Conservation (phyloP, 2,329 filamentous ascomycete species). For the Verticillium nonalfalfae region DNA sequence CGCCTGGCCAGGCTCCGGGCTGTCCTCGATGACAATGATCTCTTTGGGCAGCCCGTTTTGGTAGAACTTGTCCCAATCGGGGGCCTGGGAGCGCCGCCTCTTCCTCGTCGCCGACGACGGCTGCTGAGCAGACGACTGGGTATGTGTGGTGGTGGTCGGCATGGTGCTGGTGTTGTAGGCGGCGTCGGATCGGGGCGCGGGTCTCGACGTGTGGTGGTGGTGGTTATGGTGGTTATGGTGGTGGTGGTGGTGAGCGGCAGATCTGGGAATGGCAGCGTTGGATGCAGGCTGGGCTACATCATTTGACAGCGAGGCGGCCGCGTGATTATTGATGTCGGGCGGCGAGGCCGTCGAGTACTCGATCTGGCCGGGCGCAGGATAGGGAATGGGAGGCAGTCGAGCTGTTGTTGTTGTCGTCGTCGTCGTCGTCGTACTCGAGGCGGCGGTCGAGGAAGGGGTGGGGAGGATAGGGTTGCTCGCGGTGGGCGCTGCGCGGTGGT, state of each 20-base stretch:
- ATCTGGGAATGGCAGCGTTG: slow-evolving; percentile 18
- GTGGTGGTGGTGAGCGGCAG: slow-evolving; percentile 21
- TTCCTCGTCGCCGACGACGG: slow-evolving; percentile 33
- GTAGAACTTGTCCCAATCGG: slow-evolving; percentile 77
- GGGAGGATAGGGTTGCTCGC: slow-evolving; percentile 26
- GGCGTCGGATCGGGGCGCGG: slow-evolving; percentile 22
- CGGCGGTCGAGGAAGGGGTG: slow-evolving; percentile 29
- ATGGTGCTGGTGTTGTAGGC: slow-evolving; percentile 21
- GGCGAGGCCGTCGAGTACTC: not conserved
- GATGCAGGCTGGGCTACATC: slow-evolving; percentile 26
- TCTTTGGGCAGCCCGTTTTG: slow-evolving; percentile 78
- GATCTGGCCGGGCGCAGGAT: slow-evolving; percentile 7
- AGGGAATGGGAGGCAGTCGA: slow-evolving; percentile 23
- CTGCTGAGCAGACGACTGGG: slow-evolving; percentile 6
- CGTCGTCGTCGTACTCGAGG: slow-evolving; percentile 12
- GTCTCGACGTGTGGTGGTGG: slow-evolving; percentile 21
- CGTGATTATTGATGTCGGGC: slow-evolving; percentile 16
- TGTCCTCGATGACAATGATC: slow-evolving; percentile 78
- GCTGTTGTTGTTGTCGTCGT: too few relatives aligned
- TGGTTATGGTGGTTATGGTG: too few relatives aligned
- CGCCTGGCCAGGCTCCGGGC: slow-evolving; percentile 46
- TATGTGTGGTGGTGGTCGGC: slow-evolving; percentile 22
- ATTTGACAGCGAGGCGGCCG: slow-evolving; percentile 24
- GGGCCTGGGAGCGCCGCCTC: slow-evolving; percentile 53
- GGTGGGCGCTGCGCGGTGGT: slow-evolving; percentile 21